Evolutionary conservation across 495 filamentous ascomycete species (phyloP), one percentile per base, ranked within the genome.

Genomic region (Lindgomyces ingoldianus): DNA sequence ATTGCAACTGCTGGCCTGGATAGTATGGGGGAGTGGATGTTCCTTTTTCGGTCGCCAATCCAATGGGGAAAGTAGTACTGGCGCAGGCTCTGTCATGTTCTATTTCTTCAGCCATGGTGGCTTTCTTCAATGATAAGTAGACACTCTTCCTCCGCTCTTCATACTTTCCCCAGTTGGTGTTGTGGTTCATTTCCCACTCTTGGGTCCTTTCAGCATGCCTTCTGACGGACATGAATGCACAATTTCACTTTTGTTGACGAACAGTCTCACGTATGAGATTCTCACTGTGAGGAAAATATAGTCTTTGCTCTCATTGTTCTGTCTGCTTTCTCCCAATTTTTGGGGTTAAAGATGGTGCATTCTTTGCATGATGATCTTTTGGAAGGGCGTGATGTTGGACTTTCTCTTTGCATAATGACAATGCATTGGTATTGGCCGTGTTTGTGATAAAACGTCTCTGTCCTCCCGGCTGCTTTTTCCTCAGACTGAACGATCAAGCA

Each of bases 81-180:
- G 59, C 48, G 33, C 57, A 57, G 33, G 52, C 26, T 42, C n/a
- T 57, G 47, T 45, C 44, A 57, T 64, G 45, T 60, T 33, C 46
- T 65, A 65, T 65, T 67, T 61, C 57, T 67, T 55, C 51, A 46
- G 50, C 57, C 57, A 21, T 29, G 52, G 44, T 61, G 57, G 64
- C 55, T 44, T n/a, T 52, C 54, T 60, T 62, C 59, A 59, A 64
- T 68, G 65, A 62, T 54, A 62, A 68, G 65, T 68, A 68, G 65
- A 68, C 21, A 64, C 55, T 65, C 44, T 41, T 64, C 45, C 26
- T 56, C 50, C 14, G n/a, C n/a, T n/a, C n/a, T n/a, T n/a, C n/a
- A n/a, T n/a, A 24, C 14, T 57, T 52, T 53, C 26, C 33, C 42
- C 19, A 25, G 57, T 66, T 12, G 54, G 62, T 57, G 50, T 57